A percentile compares a stretch with the other conserved stretches of the same genome.
phyloP scores from a whole-genome alignment of 441 rosid genomes.

The Melastoma candidum region DNA sequence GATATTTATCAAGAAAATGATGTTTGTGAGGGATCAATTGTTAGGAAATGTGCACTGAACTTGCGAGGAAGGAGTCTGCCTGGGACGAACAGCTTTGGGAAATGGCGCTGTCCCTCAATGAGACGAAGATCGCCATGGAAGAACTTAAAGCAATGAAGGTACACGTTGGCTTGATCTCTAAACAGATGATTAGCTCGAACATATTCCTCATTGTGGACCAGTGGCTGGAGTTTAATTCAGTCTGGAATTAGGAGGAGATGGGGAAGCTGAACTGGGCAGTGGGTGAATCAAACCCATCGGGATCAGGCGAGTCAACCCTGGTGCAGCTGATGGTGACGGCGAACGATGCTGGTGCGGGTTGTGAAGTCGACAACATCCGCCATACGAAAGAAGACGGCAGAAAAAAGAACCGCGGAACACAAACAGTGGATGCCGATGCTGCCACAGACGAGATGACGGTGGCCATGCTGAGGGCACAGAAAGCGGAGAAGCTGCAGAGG shows the following conservation, averaged over 20 bases:
- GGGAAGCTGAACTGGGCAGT: too few species aligned
- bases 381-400: constrained; percentile 10
- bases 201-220: neutral
- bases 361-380: neutral
- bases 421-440: constrained; percentile 1
- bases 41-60: constrained; percentile 51
- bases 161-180: constrained; percentile 4
- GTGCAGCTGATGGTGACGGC: too few species aligned
- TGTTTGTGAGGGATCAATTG: constrained; percentile 5
- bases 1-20: neutral
- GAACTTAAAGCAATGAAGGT: constrained; percentile 41
- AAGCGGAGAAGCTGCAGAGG: constrained; percentile 48
- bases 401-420: constrained; percentile 8
- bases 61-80: constrained; percentile 47
- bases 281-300: too few species aligned
- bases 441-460: constrained; percentile 17
- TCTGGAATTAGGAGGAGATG: too few species aligned
- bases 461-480: constrained; percentile 3
- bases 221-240: neutral
- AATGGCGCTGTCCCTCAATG: constrained; percentile 19
- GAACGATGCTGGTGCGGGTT: constrained; percentile 1
- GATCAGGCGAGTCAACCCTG: too few species aligned
- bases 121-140: neutral
- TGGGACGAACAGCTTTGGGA: constrained; percentile 48
- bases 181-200: too few species aligned